Evolutionary conservation across 2,329 filamentous ascomycete genomes (phyloP).

Genomic region (Colletotrichum sp.): DNA sequence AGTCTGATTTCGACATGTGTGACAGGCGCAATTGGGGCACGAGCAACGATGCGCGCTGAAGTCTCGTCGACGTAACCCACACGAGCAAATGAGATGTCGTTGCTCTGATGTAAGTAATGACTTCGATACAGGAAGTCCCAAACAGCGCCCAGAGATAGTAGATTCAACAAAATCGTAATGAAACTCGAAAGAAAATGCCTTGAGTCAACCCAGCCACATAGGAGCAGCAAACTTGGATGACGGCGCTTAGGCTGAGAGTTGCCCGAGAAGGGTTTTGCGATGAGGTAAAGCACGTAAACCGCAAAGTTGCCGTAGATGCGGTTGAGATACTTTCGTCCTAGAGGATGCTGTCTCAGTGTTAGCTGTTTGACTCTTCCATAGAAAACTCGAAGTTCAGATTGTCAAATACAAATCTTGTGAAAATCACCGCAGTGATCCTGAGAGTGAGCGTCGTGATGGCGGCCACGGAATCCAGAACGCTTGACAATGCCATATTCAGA

Average conservation of each 20-base stretch:
- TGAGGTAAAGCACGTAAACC: not conserved
- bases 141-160: not conserved
- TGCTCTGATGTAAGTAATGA: slow-evolving; percentile 57
- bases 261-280: not conserved
- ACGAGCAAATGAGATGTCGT: slow-evolving; percentile 65
- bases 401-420: slow-evolving; percentile 4
- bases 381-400: not conserved
- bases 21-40: slow-evolving; percentile 56
- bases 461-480: not conserved
- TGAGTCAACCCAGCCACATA: not conserved
- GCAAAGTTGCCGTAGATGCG: not conserved
- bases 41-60: slow-evolving; percentile 64
- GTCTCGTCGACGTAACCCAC: slow-evolving; percentile 68
- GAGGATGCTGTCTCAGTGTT: not conserved
- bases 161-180: not conserved
- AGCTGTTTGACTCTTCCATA: not conserved
- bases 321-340: not conserved
- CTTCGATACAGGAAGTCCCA: slow-evolving; percentile 63
- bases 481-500: not conserved
- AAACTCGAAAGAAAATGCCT: not conserved
- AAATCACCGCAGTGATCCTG: not conserved
- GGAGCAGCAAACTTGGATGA: not conserved
- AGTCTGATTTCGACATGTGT: slow-evolving; percentile 33
- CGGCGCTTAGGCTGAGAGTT: not conserved
- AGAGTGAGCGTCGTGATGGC: not conserved